phyloP scores from a whole-genome alignment of 345 rosid genomes.

The Euphorbia lathyris region DNA sequence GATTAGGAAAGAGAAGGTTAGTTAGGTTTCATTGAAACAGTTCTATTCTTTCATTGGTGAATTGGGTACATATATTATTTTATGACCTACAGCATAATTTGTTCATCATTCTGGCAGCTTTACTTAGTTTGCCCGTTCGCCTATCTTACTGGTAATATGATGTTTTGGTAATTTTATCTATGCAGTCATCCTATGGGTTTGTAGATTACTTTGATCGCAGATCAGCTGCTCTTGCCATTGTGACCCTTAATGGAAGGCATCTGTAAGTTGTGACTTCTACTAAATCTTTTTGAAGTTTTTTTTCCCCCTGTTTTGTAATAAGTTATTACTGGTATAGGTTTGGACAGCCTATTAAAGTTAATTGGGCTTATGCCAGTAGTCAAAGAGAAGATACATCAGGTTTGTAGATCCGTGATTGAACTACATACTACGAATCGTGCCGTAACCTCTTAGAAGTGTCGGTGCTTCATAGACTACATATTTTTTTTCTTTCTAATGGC shows the following conservation, averaged over 20 bases:
- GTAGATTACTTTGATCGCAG: conserved; percentile 33
- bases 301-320: conserved; percentile 9
- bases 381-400: conserved; percentile 40
- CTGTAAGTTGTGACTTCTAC: conserved; percentile 21
- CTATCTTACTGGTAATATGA: not conserved
- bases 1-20: conserved; percentile 32
- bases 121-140: too few relatives aligned
- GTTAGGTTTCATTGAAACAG: conserved; percentile 14
- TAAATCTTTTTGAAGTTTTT: conserved; percentile 2
- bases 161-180: not conserved
- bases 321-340: conserved; percentile 16
- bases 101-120: too few relatives aligned
- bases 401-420: not conserved
- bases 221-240: conserved; percentile 29
- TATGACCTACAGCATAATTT: not conserved
- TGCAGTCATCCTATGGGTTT: conserved; percentile 37
- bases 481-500: not conserved
- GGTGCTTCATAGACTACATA: too few relatives aligned
- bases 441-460: too few relatives aligned
- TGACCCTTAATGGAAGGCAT: conserved; percentile 33
- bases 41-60: not conserved
- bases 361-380: conserved; percentile 38
- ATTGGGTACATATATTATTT: not conserved
- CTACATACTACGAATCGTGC: too few relatives aligned
- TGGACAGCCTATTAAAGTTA: conserved; percentile 37